phyloP scores from a whole-genome alignment of 768 basidiomycete genomes.

The Amanita pallidorosea region DNA sequence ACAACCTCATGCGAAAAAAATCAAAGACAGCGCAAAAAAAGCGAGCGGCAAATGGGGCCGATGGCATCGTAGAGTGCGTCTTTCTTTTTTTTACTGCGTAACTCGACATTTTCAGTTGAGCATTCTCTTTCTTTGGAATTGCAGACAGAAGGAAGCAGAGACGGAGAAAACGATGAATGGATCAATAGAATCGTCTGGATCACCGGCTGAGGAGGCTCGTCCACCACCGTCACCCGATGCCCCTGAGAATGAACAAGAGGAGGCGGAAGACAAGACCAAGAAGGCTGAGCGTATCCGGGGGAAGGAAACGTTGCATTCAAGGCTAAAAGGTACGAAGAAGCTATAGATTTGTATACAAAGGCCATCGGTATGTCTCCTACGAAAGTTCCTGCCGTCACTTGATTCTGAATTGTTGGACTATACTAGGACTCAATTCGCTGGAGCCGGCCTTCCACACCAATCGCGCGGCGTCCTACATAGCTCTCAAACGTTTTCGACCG shows the following conservation, averaged over 20 bases:
- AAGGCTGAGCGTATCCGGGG: constrained; percentile 57
- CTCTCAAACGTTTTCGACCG: constrained; percentile 60
- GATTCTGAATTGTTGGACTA: neutral
- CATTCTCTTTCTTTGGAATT: neutral
- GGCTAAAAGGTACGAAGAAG: constrained; percentile 48
- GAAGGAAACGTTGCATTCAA: constrained; percentile 71
- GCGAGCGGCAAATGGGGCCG: neutral
- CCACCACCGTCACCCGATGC: neutral
- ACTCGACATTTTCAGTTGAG: neutral
- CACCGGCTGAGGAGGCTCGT: neutral
- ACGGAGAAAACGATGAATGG: neutral
- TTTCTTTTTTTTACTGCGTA: neutral
- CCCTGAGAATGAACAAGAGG: neutral
- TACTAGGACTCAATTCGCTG: constrained; percentile 41
- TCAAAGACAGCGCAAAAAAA: constrained; percentile 2
- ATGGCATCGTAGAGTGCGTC: neutral
- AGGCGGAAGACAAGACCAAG: constrained; percentile 25
- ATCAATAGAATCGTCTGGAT: neutral
- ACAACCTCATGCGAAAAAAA: constrained; percentile 6
- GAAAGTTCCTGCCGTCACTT: constrained; percentile 2
- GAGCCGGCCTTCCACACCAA: constrained; percentile 79
- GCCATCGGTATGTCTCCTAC: constrained; percentile 46
- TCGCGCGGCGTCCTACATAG: constrained; percentile 80
- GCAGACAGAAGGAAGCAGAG: neutral
- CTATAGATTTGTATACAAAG: constrained; percentile 64